Conservation (phyloP, 306 rosid genomes). For the Cucurbita moschata region DNA sequence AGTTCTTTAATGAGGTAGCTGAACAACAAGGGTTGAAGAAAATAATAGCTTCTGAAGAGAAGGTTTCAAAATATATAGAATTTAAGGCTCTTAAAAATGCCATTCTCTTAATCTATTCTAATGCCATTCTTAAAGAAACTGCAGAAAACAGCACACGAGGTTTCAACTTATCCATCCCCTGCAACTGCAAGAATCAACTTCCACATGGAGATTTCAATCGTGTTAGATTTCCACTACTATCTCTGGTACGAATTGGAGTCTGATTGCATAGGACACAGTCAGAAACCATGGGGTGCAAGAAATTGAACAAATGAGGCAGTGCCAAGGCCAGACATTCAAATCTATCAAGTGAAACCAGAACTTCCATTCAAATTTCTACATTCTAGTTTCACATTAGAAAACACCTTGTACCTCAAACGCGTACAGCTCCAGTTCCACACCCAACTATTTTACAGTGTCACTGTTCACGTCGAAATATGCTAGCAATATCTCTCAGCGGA, state of each 20-base stretch:
- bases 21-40: background rate
- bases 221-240: background rate
- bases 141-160: background rate
- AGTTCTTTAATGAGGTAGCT: constrained; percentile 18
- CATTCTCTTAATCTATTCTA: background rate
- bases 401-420: background rate
- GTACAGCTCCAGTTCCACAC: background rate
- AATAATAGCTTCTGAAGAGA: background rate
- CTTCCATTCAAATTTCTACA: background rate
- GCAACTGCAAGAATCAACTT: background rate
- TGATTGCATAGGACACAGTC: background rate
- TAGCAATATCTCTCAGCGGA: background rate
- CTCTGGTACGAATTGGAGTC: constrained; percentile 4
- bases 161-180: background rate
- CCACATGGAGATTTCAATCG: background rate
- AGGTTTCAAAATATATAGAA: background rate
- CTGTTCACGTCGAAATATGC: background rate
- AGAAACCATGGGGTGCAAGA: background rate
- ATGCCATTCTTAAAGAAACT: background rate
- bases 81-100: constrained; percentile 1
- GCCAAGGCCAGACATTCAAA: background rate
- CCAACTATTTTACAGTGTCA: background rate
- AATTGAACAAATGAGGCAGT: background rate
- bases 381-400: background rate
- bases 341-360: background rate